Evolutionary conservation across 371 early-diverging fungal species (phyloP).

Genomic region (Syncephalastrum sp.): DNA sequence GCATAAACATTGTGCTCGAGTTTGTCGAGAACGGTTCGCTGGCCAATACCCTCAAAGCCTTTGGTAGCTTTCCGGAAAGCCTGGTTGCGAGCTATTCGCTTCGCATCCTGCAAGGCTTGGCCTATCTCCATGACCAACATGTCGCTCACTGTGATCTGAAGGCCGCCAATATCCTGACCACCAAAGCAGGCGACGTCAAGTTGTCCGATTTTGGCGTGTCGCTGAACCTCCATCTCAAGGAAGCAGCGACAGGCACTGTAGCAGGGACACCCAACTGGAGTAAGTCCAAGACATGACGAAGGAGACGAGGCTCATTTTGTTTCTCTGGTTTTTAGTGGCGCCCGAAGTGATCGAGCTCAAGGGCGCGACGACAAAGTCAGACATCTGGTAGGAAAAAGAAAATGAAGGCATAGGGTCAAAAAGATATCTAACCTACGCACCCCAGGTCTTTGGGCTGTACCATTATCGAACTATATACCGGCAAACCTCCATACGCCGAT

Average conservation of each 20-base stretch:
- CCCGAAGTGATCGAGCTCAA: conserved; percentile 88
- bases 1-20: conserved; percentile 85
- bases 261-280: conserved; percentile 97
- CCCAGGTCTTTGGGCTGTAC: conserved; percentile 80
- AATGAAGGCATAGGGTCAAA: not conserved
- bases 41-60: conserved; percentile 77
- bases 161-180: conserved; percentile 90
- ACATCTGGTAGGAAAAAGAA: conserved; percentile 67
- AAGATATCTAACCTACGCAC: not conserved
- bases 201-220: conserved; percentile 93
- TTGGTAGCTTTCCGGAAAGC: conserved; percentile 87
- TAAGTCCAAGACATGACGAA: conserved; percentile 27
- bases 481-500: conserved; percentile 81
- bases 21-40: conserved; percentile 94
- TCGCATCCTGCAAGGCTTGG: conserved; percentile 84
- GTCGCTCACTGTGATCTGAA: conserved; percentile 95
- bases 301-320: not conserved
- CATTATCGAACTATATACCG: conserved; percentile 79
- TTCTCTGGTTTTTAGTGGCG: conserved; percentile 63
- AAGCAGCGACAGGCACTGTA: conserved; percentile 57
- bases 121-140: conserved; percentile 85
- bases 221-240: conserved; percentile 65
- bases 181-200: conserved; percentile 88
- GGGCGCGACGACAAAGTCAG: conserved; percentile 76
- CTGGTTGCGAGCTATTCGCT: conserved; percentile 83